These are phyloP conservation scores for Rubroshorea leprosula DNA, from an alignment of 345 rosid species.

Conservation along the genomic window DNA sequence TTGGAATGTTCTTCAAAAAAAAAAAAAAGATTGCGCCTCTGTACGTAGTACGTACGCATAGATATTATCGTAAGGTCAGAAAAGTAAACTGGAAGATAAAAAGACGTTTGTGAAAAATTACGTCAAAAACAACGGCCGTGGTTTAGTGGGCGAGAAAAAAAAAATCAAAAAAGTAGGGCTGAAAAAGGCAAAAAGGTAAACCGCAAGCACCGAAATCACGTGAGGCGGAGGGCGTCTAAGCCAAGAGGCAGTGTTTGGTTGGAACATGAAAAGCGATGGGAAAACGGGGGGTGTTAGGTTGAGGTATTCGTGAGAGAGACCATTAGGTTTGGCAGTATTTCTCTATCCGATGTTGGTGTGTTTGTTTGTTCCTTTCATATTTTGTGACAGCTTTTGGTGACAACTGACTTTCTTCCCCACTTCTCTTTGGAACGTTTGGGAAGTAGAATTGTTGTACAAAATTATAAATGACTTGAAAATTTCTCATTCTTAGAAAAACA, in stretches of 20 bases:
- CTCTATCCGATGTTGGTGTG: too few relatives aligned
- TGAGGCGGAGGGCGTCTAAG: background rate
- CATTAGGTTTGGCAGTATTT: constrained; percentile 5
- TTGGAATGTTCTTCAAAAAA: background rate
- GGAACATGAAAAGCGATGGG: background rate
- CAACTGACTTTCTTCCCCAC: too few relatives aligned
- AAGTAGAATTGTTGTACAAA: too few relatives aligned
- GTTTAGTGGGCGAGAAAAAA: constrained; percentile 10
- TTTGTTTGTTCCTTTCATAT: too few relatives aligned
- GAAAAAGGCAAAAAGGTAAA: background rate
- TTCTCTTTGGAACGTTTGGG: too few relatives aligned
- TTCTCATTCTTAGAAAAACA: too few relatives aligned
- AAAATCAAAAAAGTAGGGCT: background rate
- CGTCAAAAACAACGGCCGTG: constrained; percentile 14
- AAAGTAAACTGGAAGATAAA: background rate
- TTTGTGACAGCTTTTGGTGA: too few relatives aligned
- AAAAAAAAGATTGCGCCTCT: too few relatives aligned
- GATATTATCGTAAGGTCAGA: constrained; percentile 18
- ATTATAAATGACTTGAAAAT: too few relatives aligned
- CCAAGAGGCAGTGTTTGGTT: background rate
- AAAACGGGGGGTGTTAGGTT: constrained; percentile 8
- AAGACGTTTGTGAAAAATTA: background rate
- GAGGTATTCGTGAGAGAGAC: background rate
- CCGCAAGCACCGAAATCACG: constrained; percentile 9
- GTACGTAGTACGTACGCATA: background rate